Percentiles rank a stretch among this genome's conserved stretches.
phyloP scores from a whole-genome alignment of 306 rosid species.

The Mimosa bimucronata region DNA sequence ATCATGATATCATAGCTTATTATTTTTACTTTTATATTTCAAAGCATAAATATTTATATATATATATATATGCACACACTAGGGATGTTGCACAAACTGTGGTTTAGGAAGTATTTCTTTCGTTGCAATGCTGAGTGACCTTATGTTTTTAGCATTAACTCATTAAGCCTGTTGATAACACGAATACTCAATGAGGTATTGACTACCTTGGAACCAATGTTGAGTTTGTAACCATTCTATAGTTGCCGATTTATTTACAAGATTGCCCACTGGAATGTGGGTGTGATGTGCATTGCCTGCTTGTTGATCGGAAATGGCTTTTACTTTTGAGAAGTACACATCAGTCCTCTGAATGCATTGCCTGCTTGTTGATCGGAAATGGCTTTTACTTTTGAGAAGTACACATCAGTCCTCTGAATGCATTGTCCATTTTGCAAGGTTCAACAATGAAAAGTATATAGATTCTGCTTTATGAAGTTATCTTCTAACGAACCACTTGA shows the following conservation, averaged over 20 bases:
- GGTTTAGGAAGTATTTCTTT: neutral
- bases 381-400: neutral
- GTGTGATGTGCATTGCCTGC: neutral
- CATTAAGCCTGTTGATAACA: neutral
- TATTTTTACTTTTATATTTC: too few species aligned
- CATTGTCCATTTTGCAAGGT: neutral
- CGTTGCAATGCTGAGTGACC: neutral
- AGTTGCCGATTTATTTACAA: neutral
- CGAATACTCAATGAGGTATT: constrained; percentile 21
- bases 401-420: neutral
- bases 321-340: neutral
- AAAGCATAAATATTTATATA: too few species aligned
- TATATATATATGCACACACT: too few species aligned
- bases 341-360: neutral
- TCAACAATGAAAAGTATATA: neutral
- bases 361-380: neutral
- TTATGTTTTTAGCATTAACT: neutral
- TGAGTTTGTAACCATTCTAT: constrained; percentile 21
- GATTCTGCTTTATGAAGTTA: constrained; percentile 9
- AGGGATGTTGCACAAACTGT: too few species aligned
- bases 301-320: neutral
- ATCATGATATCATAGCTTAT: too few species aligned
- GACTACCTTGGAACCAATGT: neutral
- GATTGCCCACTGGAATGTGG: neutral
- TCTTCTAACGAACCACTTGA: constrained; percentile 36